Base-by-base conservation (phyloP, 371 early-diverging fungal species). In the Mortierella sp. region DNA sequence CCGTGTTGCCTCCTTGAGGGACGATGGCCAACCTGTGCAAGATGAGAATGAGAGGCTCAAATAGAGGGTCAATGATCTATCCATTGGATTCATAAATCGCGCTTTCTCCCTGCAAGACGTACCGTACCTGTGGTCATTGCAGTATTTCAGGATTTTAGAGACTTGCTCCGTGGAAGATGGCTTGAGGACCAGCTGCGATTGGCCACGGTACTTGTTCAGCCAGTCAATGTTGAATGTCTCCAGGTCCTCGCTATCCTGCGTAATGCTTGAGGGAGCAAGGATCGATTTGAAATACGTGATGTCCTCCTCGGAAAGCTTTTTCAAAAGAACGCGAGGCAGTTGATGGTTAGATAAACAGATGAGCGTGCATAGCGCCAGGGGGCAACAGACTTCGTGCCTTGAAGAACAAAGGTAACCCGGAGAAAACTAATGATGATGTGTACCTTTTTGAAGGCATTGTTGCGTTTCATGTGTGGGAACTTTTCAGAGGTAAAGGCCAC, bases 1-100 rank as follows among this genome's bases (percentile, higher is more conserved):
- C 98, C 3, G 98, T 98, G 88, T 99, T 99, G 61, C 98, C 99
- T 76, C 99, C 99, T 88, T 99, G 99, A 50, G 98, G 98, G 4
- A 97, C 97, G 46, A 99, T 96, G 14, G 97, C 98, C 54, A 99
- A 86, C 51, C 93, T 92, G 78, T 5, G 13, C 28, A 9, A 26
- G 69, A 37, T 5, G 19, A 46, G 40, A 34, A 48, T 13, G 14
- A 48, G 10, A 74, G 13, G 10, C 3, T 31, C 57, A 54, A 37
- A 69, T 1, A 26, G 6, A 40, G 43, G 43, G 26, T n/a, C 28
- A 54, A 37, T 28, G 9, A 24, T 21, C 1, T n/a, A 44, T n/a
- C n/a, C 26, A 44, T 1, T 28, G 44, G 21, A 31, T 61, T 19
- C 19, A 28, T 34, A 14, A 31, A 19, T 19, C 16, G 28, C 19